Conservation (phyloP, 2,329 filamentous ascomycete genomes). For the Chaetomium strumarium region DNA sequence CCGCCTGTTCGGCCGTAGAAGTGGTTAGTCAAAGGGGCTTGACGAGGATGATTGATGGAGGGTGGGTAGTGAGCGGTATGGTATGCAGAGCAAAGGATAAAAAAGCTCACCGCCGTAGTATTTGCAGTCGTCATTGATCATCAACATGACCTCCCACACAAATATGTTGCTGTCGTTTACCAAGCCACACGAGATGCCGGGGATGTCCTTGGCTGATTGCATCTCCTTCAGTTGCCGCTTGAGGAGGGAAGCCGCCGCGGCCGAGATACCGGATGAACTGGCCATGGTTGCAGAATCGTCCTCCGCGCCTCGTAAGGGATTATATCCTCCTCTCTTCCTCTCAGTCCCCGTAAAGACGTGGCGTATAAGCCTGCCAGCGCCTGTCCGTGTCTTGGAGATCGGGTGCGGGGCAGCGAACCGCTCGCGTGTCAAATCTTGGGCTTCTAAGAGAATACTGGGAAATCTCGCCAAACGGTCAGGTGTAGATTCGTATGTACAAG, state of each 20-base stretch:
- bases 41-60: not conserved
- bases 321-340: not conserved
- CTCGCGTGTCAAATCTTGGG: too few relatives aligned
- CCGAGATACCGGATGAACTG: slow-evolving; percentile 35
- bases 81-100: not conserved
- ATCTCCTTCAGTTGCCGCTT: slow-evolving; percentile 88
- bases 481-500: too few relatives aligned
- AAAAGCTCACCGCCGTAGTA: slow-evolving; percentile 72
- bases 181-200: slow-evolving; percentile 88
- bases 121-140: slow-evolving; percentile 93
- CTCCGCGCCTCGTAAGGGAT: not conserved
- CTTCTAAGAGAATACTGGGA: too few relatives aligned
- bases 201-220: slow-evolving; percentile 83
- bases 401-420: too few relatives aligned
- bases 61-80: not conserved
- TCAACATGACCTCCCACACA: slow-evolving; percentile 98
- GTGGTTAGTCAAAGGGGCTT: slow-evolving; percentile 3
- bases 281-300: slow-evolving; percentile 10
- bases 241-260: slow-evolving; percentile 70
- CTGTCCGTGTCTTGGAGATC: too few relatives aligned
- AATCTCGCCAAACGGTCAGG: too few relatives aligned
- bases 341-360: too few relatives aligned
- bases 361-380: too few relatives aligned
- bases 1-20: slow-evolving; percentile 53
- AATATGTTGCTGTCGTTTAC: slow-evolving; percentile 83